A percentile compares a stretch with the other conserved stretches of the same genome.
phyloP scores from a whole-genome alignment of 2,329 filamentous ascomycete species.

The Calcarisporium arbuscula region DNA sequence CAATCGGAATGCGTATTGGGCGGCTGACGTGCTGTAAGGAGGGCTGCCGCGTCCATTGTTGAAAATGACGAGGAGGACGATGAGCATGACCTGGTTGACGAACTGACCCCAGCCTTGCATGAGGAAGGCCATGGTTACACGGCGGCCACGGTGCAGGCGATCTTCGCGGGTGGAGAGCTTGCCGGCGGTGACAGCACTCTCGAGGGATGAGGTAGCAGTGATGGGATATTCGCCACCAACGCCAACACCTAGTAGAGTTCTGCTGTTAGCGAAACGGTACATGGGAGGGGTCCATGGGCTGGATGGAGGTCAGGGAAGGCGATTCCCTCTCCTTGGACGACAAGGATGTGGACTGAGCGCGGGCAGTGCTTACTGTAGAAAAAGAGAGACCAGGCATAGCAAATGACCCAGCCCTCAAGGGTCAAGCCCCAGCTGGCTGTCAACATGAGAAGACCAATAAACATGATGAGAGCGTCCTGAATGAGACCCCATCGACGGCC shows the following conservation, averaged over 20 bases:
- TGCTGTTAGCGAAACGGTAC: too few species aligned
- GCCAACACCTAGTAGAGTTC: slow-evolving; percentile 46
- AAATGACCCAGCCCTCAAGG: slow-evolving; percentile 92
- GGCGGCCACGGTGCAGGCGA: slow-evolving; percentile 89
- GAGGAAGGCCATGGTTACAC: slow-evolving; percentile 91
- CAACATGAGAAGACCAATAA: slow-evolving; percentile 84
- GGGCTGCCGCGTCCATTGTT: slow-evolving; percentile 68
- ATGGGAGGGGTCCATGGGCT: too few species aligned
- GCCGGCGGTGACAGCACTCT: slow-evolving; percentile 79
- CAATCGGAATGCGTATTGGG: slow-evolving; percentile 86
- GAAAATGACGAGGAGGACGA: slow-evolving; percentile 81
- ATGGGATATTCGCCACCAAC: slow-evolving; percentile 91
- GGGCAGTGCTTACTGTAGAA: slow-evolving; percentile 42
- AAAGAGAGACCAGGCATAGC: slow-evolving; percentile 92
- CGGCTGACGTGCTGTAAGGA: slow-evolving; percentile 70
- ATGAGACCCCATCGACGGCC: slow-evolving; percentile 93
- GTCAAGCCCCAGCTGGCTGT: slow-evolving; percentile 84
- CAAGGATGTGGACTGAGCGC: background rate
- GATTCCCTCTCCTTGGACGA: too few species aligned
- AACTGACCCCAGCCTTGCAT: slow-evolving; percentile 99
- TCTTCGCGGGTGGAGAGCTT: slow-evolving; percentile 87
- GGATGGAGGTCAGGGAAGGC: too few species aligned
- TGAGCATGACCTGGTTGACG: slow-evolving; percentile 85
- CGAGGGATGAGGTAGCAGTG: slow-evolving; percentile 92
- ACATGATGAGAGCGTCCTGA: slow-evolving; percentile 91